Evolutionary conservation across 2,329 filamentous ascomycete genomes (phyloP), one percentile per base, ranked within the genome.

Genomic region (Myriosclerotinia duriaeana): DNA sequence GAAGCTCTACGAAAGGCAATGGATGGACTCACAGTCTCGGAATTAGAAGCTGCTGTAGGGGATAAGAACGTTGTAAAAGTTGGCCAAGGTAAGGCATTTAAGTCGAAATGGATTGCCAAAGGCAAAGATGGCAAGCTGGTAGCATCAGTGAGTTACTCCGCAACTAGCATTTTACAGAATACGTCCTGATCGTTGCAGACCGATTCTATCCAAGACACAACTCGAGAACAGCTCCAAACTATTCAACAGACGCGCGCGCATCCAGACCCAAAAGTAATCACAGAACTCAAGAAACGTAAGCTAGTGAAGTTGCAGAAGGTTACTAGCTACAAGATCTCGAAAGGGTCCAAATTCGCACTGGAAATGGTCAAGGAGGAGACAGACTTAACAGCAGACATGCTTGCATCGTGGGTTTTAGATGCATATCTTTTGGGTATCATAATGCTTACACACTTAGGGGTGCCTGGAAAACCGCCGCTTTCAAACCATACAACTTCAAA

Each of bases 51-150:
- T 76, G 81, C 81, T 65, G 87, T 94, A 71, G 89, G 90, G 66
- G 87, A 90, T 78, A 91, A 91, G 78, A 87, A 81, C 58, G 89
- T 86, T 54, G 84, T 89, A 60, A 94, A 92, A 80, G 83, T 97
- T 68, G 95, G 95, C n/a, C 90, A 95, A 77, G 93, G 93, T 74
- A 96, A 95, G 81, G 94, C 94, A 44, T 97, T 98, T 82, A 96
- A 86, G 76, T 85, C 88, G 78, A 89, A 88, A 76, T 90, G 87
- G 88, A 89, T 90, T 69, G 77, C 79, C 15, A 89, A 87, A 79
- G 85, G 83, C 69, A 83, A 85, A 72, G 82, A 84, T 34, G 83
- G 84, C 69, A 83, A 82, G 75, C 77, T 86, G 63, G 79, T 85
- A 58, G 82, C 84, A 48, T 48, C 81, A 72, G 85, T 85, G 72